Evolutionary conservation across 257 asterid genomes (phyloP).

Genomic region (Echium plantagineum): DNA sequence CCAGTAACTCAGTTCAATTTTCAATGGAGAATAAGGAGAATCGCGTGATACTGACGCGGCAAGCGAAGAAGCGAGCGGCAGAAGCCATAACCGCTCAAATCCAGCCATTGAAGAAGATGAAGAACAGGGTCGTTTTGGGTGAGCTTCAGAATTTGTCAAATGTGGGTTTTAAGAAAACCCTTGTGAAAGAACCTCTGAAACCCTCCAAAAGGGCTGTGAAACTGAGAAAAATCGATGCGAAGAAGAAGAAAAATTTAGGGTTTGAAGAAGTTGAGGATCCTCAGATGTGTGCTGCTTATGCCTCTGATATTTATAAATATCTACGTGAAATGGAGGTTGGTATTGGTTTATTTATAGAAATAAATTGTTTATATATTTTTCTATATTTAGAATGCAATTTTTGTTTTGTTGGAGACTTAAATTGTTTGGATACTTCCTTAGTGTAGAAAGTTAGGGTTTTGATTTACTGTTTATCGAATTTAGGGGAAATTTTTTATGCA

Average conservation of each 20-base stretch:
- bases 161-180: neutral
- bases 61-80: constrained; percentile 21
- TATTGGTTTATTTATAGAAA: neutral
- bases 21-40: constrained; percentile 16
- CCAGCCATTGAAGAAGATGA: constrained; percentile 7
- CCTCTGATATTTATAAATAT: constrained; percentile 14
- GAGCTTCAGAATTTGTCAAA: constrained; percentile 8
- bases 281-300: constrained; percentile 21
- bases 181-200: neutral
- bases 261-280: constrained; percentile 13
- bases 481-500: neutral
- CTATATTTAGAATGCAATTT: too few species aligned
- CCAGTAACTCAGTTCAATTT: too few species aligned
- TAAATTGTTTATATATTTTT: too few species aligned
- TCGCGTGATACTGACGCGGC: constrained; percentile 7
- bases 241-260: neutral
- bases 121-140: constrained; percentile 16
- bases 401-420: too few species aligned
- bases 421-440: too few species aligned
- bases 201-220: neutral
- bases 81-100: constrained; percentile 9
- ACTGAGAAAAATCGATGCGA: too few species aligned
- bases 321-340: constrained; percentile 17
- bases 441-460: too few species aligned
- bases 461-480: neutral